A percentile compares a stretch with the other conserved stretches of the same genome.
These are phyloP conservation scores for Chondrus crispus DNA, from an alignment of 23 red algal genomes.

Conservation along the genomic window DNA sequence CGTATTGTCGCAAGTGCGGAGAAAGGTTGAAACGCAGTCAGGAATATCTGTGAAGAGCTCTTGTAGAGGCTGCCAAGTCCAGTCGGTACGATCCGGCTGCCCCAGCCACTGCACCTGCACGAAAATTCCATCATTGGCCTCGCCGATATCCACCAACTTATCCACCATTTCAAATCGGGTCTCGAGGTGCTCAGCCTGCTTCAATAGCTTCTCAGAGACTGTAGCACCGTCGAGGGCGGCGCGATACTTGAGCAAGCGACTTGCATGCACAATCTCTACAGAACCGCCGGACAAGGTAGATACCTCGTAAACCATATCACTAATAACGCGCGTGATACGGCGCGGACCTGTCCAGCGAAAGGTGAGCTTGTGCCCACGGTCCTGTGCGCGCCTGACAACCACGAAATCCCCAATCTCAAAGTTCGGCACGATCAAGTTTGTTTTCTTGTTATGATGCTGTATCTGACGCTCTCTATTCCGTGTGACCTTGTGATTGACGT, in stretches of 20 bases:
- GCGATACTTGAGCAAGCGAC: background rate
- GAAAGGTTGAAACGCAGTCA: no score
- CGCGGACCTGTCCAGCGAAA: conserved; percentile 3
- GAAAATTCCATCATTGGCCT: background rate
- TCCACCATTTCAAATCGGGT: background rate
- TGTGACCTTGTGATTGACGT: background rate
- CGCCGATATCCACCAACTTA: background rate
- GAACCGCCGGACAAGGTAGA: background rate
- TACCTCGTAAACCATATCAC: conserved; percentile 1
- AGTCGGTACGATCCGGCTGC: background rate
- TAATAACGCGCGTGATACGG: background rate
- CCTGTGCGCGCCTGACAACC: background rate
- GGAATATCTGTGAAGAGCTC: no score
- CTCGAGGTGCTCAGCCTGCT: background rate
- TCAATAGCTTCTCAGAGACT: background rate
- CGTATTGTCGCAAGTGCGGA: no score
- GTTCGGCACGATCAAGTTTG: background rate
- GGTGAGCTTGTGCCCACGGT: background rate
- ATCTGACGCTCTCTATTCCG: background rate
- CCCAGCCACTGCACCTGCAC: background rate
- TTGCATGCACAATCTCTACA: conserved; percentile 5
- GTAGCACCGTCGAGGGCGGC: background rate
- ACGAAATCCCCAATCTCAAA: conserved; percentile 26
- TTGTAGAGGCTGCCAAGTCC: no score
- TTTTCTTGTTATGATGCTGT: background rate